Percentiles rank a stretch among this genome's conserved stretches.
These are phyloP conservation scores for Astragalus glycyphyllos DNA, from an alignment of 306 rosid species.

Conservation along the genomic window DNA sequence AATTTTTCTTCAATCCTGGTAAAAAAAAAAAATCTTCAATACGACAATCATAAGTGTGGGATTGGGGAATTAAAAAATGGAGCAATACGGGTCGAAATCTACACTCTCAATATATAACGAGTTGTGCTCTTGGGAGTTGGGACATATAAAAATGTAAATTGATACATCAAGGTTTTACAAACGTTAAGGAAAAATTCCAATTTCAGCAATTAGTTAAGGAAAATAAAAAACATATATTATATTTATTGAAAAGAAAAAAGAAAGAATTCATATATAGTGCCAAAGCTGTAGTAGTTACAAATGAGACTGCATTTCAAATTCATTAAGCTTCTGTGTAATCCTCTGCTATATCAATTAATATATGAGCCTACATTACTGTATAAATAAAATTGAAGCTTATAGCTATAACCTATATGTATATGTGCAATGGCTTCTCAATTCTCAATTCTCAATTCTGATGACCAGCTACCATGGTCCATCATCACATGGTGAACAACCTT, in stretches of 20 bases:
- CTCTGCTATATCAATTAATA: neutral
- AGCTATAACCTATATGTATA: neutral
- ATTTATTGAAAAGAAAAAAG: neutral
- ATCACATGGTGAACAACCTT: constrained; percentile 70
- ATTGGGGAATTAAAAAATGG: no score
- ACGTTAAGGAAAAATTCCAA: no score
- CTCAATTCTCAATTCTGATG: no score
- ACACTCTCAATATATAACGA: no score
- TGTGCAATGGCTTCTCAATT: neutral
- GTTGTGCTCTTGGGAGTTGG: no score
- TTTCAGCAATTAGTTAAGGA: no score
- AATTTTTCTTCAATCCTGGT: no score
- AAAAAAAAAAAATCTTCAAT: no score
- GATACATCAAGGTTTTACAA: no score
- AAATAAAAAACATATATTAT: neutral
- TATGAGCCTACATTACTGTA: constrained; percentile 12
- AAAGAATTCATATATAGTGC: neutral
- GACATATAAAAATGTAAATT: no score
- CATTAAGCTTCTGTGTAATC: neutral
- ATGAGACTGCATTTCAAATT: constrained; percentile 1
- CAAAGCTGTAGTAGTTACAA: neutral
- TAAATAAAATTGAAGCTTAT: constrained; percentile 5
- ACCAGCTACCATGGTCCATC: neutral
- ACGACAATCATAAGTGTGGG: no score
- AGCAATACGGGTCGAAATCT: no score